These are phyloP conservation scores for Backusella tarrabulga DNA, from an alignment of 192 early-diverging fungal species.

Conservation along the genomic window DNA sequence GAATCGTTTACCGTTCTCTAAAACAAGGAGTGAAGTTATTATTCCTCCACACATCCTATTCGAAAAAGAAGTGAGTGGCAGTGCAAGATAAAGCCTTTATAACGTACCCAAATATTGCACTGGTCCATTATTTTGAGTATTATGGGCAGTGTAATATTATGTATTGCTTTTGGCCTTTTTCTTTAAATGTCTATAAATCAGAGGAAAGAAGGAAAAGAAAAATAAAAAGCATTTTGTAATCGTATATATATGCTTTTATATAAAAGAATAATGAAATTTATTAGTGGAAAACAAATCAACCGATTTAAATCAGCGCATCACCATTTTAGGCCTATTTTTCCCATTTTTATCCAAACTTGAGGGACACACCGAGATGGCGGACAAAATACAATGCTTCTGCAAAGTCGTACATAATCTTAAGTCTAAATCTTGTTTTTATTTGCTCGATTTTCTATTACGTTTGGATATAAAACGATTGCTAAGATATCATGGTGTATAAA, in stretches of 20 bases:
- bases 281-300: neutral
- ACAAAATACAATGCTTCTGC: neutral
- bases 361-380: neutral
- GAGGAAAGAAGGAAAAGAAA: neutral
- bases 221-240: too few relatives aligned
- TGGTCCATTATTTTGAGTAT: neutral
- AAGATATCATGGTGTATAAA: too few relatives aligned
- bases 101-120: slow-evolving; percentile 4
- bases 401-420: neutral
- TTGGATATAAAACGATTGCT: neutral
- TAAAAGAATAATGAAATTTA: neutral
- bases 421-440: neutral
- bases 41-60: slow-evolving; percentile 9
- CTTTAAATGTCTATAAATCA: neutral
- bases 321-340: neutral
- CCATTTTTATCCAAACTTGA: neutral
- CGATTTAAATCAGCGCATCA: neutral
- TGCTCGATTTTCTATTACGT: neutral
- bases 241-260: neutral
- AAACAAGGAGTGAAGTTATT: slow-evolving; percentile 23
- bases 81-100: neutral
- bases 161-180: neutral
- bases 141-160: neutral
- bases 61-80: too few relatives aligned
- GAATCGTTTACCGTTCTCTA: slow-evolving; percentile 19